Evolutionary conservation across 805 yeast species (phyloP).

Genomic region (Kodamaea jinghongensis): DNA sequence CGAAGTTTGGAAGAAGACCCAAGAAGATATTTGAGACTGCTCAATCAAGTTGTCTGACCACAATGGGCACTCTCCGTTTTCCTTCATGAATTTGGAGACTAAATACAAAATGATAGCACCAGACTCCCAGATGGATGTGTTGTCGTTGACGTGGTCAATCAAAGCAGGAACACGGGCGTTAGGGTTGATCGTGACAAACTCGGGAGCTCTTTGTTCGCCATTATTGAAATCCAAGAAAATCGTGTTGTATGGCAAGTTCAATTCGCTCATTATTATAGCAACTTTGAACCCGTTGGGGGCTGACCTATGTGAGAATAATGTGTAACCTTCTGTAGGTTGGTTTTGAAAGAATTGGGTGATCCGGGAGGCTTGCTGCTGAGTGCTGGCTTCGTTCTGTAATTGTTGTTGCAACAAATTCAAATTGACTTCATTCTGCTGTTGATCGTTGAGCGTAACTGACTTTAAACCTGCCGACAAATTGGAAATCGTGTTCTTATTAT

Average conservation of each 20-base stretch:
- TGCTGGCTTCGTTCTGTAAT: constrained; percentile 41
- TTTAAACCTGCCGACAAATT: constrained; percentile 47
- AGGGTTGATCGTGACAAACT: constrained; percentile 90
- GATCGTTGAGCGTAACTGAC: constrained; percentile 41
- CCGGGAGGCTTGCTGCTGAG: constrained; percentile 49
- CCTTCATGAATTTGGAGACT: constrained; percentile 63
- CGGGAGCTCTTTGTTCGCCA: constrained; percentile 92
- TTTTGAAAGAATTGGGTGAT: constrained; percentile 70
- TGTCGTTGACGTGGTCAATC: constrained; percentile 80
- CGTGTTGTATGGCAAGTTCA: constrained; percentile 75
- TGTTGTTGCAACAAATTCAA: constrained; percentile 44
- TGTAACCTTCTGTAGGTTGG: constrained; percentile 78
- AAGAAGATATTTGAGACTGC: constrained; percentile 79
- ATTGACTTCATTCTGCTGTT: constrained; percentile 42
- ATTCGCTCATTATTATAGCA: constrained; percentile 83
- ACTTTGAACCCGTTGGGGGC: constrained; percentile 97
- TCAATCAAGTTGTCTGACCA: constrained; percentile 79
- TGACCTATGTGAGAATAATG: constrained; percentile 76
- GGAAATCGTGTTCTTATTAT: constrained; percentile 31
- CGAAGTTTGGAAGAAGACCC: constrained; percentile 93
- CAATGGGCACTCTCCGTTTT: constrained; percentile 64
- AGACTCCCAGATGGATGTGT: constrained; percentile 88
- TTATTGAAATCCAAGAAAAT: constrained; percentile 79
- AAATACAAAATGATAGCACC: constrained; percentile 87
- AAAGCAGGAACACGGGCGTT: constrained; percentile 95